Evolutionary conservation across 2,329 filamentous ascomycete genomes (phyloP).

Genomic region (Paraconiothyrium sp.): DNA sequence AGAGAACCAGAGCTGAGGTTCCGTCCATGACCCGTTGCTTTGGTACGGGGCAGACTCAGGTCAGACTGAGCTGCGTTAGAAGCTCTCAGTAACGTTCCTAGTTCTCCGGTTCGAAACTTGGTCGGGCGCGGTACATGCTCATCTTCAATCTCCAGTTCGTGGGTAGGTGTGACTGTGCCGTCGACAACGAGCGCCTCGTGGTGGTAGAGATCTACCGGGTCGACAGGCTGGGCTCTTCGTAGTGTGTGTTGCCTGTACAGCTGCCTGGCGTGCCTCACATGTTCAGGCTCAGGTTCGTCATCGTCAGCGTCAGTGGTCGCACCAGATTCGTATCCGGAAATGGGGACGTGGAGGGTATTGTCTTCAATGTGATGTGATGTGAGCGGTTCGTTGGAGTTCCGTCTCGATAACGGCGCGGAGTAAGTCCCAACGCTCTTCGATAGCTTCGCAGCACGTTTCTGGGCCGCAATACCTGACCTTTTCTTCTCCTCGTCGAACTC

Average conservation of each 20-base stretch:
- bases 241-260: slow-evolving; percentile 47
- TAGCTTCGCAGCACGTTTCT: slow-evolving; percentile 45
- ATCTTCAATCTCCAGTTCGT: slow-evolving; percentile 62
- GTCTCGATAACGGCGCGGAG: slow-evolving; percentile 47
- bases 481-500: slow-evolving; percentile 47
- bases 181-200: slow-evolving; percentile 48
- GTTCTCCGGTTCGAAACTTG: slow-evolving; percentile 76
- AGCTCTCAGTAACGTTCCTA: slow-evolving; percentile 74
- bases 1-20: slow-evolving; percentile 40
- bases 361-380: slow-evolving; percentile 20
- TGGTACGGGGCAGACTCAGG: slow-evolving; percentile 19
- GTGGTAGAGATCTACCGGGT: slow-evolving; percentile 44
- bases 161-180: slow-evolving; percentile 59
- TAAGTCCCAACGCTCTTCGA: slow-evolving; percentile 49
- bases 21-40: slow-evolving; percentile 32
- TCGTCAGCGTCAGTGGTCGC: slow-evolving; percentile 38
- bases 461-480: slow-evolving; percentile 46
- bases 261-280: slow-evolving; percentile 54
- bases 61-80: slow-evolving; percentile 25
- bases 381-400: slow-evolving; percentile 45
- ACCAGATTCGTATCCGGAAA: slow-evolving; percentile 30
- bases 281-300: slow-evolving; percentile 41
- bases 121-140: slow-evolving; percentile 73
- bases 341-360: slow-evolving; percentile 3
- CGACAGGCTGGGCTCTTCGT: slow-evolving; percentile 26